These are phyloP conservation scores for Noccaea bulbosa DNA, from an alignment of 345 rosid species.

Conservation along the genomic window DNA sequence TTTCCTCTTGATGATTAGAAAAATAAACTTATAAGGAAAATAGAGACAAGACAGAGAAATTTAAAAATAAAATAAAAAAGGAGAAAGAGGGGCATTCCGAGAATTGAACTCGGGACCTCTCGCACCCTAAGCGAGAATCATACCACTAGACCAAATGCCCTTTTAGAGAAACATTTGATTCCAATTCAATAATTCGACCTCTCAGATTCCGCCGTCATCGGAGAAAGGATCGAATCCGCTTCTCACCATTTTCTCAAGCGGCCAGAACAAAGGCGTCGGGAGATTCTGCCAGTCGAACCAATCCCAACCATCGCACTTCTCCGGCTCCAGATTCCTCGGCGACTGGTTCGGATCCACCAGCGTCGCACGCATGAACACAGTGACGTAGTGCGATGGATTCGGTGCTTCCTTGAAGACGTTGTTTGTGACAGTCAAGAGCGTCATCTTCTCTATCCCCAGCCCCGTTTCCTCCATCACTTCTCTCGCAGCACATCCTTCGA, in stretches of 20 bases:
- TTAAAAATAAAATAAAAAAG: not conserved
- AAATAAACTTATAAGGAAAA: not conserved
- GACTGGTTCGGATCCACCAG: slow-evolving; percentile 51
- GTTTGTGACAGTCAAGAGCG: slow-evolving; percentile 68
- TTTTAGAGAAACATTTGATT: not conserved
- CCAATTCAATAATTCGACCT: too few species aligned
- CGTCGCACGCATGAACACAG: slow-evolving; percentile 58
- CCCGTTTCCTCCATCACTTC: slow-evolving; percentile 89
- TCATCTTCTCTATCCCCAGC: slow-evolving; percentile 51
- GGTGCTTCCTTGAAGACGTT: slow-evolving; percentile 57
- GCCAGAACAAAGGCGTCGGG: slow-evolving; percentile 76
- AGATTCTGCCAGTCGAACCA: slow-evolving; percentile 79
- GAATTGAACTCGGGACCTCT: slow-evolving; percentile 85
- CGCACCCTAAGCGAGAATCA: slow-evolving; percentile 91
- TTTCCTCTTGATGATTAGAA: not conserved
- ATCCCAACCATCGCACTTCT: slow-evolving; percentile 79
- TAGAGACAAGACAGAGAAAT: not conserved
- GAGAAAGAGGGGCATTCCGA: slow-evolving; percentile 54
- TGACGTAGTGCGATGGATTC: slow-evolving; percentile 72
- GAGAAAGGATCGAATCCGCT: slow-evolving; percentile 74
- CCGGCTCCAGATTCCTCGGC: slow-evolving; percentile 66
- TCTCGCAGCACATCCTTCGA: slow-evolving; percentile 79
- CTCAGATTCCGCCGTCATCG: too few species aligned
- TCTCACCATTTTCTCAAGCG: slow-evolving; percentile 65
- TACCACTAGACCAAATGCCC: slow-evolving; percentile 81